Evolutionary conservation across 2,329 filamentous ascomycete species (phyloP), one percentile per base, ranked within the genome.

Genomic region (Celoporthe dispersa): DNA sequence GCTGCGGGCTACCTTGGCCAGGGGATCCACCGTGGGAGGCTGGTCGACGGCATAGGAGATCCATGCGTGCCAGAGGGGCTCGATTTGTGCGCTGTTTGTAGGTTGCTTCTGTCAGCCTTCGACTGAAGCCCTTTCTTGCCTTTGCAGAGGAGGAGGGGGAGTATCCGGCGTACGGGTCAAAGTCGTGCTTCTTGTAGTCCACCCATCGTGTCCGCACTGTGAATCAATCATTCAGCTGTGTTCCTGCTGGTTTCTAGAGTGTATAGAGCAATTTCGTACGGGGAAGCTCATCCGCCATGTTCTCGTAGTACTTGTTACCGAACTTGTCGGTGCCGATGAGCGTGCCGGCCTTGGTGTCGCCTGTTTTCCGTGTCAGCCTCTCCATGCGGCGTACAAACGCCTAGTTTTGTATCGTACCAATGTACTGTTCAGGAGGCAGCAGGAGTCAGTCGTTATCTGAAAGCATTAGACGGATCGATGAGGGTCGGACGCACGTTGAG

Each of bases 251-350:
- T 25, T 37, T 19, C 9, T 37, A 35, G 5, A 12, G 33, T 63
- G 11, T 31, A 48, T 35, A 39, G 11, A 11, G 22, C 48, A 53
- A 8, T 22, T n/a, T 75, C 91, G 80, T 86, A 97, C 93, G 86
- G 70, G 96, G 96, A 71, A 99, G 87, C 82, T 99, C 96, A 80
- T 98, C 94, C 80, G 97, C 92, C 78, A 89, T 82, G 86, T 99
- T 98, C 87, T 99, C 96, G 81, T 89, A 99, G 87, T 88, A 99
- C 85, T 97, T 98, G 90, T 99, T 99, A 81, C 96, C 97, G 80
- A 91, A 97, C 81, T 90, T 89, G 85, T 99, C 96, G 78, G 84
- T 88, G 77, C 91, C 96, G 75, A 99, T 89, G 75, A 97, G 86
- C 59, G 88, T 90, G 78, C 96, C 97, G 79, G 92, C 90, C 86